phyloP scores from a whole-genome alignment of 805 yeast species.

The Yamadazyma sp. region DNA sequence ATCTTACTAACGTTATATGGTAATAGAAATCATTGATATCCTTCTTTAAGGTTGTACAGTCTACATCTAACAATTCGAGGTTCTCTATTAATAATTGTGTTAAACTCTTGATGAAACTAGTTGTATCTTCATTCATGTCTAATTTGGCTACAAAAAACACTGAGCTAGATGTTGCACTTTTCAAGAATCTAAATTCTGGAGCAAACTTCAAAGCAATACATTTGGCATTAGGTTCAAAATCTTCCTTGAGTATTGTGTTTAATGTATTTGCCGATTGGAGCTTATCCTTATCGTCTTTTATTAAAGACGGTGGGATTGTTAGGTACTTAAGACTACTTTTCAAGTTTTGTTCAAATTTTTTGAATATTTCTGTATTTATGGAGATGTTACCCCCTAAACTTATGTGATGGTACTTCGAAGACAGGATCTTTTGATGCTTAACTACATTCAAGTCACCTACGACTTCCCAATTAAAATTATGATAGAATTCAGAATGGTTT shows the following conservation, averaged over 20 bases:
- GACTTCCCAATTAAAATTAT: conserved; percentile 6
- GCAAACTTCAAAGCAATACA: conserved; percentile 4
- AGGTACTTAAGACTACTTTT: background rate
- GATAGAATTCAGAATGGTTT: conserved; percentile 7
- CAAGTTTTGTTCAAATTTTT: conserved; percentile 1
- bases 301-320: background rate
- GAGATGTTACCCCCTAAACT: too few relatives aligned
- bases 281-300: too few relatives aligned
- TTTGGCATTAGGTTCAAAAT: too few relatives aligned
- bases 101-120: too few relatives aligned
- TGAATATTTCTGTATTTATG: too few relatives aligned
- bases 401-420: too few relatives aligned
- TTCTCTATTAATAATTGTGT: too few relatives aligned
- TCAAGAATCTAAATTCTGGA: conserved; percentile 1
- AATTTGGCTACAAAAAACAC: conserved; percentile 5
- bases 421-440: background rate
- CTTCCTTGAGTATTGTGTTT: too few relatives aligned
- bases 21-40: background rate
- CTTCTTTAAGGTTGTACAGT: too few relatives aligned
- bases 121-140: background rate
- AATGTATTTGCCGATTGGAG: too few relatives aligned
- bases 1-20: conserved; percentile 6
- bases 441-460: conserved; percentile 1
- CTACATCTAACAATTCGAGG: conserved; percentile 1
- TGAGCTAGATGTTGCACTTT: conserved; percentile 2